Evolutionary conservation across 306 rosid species (phyloP).

Genomic region (Styphnolobium japonicum): DNA sequence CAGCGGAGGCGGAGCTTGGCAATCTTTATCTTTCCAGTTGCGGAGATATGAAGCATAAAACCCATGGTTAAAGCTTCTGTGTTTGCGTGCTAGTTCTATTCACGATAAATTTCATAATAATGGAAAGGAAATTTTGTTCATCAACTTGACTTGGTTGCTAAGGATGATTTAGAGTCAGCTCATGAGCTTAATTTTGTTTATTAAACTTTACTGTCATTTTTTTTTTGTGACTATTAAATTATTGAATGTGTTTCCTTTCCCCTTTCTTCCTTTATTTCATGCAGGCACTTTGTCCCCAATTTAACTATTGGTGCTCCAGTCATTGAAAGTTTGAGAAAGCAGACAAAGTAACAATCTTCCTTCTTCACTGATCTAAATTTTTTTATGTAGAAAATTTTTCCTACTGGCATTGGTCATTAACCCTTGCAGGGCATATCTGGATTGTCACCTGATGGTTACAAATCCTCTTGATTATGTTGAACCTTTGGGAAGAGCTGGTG

Average conservation of each 20-base stretch:
- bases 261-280: conserved; percentile 5
- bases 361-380: background rate
- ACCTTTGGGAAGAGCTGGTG: conserved; percentile 85
- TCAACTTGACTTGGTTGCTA: conserved; percentile 23
- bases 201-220: background rate
- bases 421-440: conserved; percentile 78
- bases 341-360: conserved; percentile 60
- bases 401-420: background rate
- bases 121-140: background rate
- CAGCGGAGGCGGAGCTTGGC: background rate
- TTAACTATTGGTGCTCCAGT: conserved; percentile 93
- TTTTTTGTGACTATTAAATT: background rate
- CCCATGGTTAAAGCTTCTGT: background rate
- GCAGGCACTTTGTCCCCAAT: conserved; percentile 94
- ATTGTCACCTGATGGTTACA: conserved; percentile 97
- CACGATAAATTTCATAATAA: conserved; percentile 3
- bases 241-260: background rate
- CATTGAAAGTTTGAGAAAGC: conserved; percentile 92
- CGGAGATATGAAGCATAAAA: background rate
- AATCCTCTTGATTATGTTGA: conserved; percentile 91
- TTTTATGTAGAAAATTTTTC: background rate
- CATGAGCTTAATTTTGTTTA: background rate
- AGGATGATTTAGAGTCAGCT: conserved; percentile 10
- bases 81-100: background rate
- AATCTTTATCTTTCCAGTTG: background rate